Base-by-base conservation (phyloP, 169 alveolate genomes). In the Ichthyophthirius multifiliis region DNA sequence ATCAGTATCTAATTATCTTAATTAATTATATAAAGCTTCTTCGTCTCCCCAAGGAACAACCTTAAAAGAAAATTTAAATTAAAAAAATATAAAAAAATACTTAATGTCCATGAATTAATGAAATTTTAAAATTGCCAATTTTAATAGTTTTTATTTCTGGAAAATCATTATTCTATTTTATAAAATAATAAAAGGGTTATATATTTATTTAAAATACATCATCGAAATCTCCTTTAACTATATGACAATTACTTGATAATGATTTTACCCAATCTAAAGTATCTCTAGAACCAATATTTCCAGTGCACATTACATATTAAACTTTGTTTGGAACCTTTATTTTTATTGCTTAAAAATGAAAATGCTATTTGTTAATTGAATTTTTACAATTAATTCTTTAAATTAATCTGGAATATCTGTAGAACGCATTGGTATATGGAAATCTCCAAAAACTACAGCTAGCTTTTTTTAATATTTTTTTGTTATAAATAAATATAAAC, bases 91-190 rank as follows among this genome's bases (percentile, higher is more conserved):
- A 1, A 20, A 2, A 6, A 3, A 15, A 27, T 55, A 96, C 88
- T 86, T 97, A 94, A 80, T 97, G 98, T n/a, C 99, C 99, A 88
- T 97, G 99, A 39, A 97, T 93, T 74, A 97, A 67, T 32, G 98
- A 98, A 20, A 97, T 94, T 83, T 95, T 97, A 85, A 95, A 94
- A 76, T 94, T 95, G 15, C 99, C 99, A 20, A 97, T 93, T 27
- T 89, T 84, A n/a, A 97, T 93, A 5, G 93, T 94, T 74, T 95
- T 95, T 41, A 86, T 85, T 48, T 97, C 99, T 3, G 98, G 98
- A 43, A 94, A 27, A 77, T 55, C 76, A 47, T 77, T 80, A 65
- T 65, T 65, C 48, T 80, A 71, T 23, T 62, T 44, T 47, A 45
- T 18, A 10, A 55, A 16, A 1, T 55, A 13, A 55, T 27, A 2